Evolutionary conservation across 305 asterid species (phyloP).

Genomic region (Stenogyne calaminthoides): DNA sequence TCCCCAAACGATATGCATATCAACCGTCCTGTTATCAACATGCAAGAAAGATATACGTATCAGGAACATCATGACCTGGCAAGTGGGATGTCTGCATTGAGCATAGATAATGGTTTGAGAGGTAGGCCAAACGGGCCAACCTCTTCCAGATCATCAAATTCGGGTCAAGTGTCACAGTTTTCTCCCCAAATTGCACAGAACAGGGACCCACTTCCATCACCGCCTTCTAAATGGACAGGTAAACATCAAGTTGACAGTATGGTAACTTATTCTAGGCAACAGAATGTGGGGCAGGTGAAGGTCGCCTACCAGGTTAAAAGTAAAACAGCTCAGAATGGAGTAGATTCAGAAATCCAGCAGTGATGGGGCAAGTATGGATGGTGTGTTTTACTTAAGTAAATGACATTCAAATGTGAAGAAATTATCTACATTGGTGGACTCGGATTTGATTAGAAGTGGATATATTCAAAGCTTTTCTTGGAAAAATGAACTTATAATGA

Average conservation of each 20-base stretch:
- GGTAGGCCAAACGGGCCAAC: conserved; percentile 31
- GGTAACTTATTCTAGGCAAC: conserved; percentile 36
- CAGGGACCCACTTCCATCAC: conserved; percentile 57
- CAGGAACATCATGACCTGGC: conserved; percentile 55
- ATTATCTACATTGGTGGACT: not conserved
- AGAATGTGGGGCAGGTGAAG: conserved; percentile 52
- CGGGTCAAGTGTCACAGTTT: conserved; percentile 36
- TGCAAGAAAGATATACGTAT: conserved; percentile 45
- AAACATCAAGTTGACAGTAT: conserved; percentile 41
- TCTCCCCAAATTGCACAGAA: conserved; percentile 31
- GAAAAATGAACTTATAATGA: not conserved
- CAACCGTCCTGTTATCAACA: conserved; percentile 42
- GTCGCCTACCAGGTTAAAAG: conserved; percentile 64
- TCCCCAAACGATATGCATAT: conserved; percentile 42
- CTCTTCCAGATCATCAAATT: conserved; percentile 44
- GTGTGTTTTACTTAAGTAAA: not conserved
- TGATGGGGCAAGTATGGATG: conserved; percentile 30
- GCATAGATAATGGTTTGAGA: conserved; percentile 46
- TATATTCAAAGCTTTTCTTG: not conserved
- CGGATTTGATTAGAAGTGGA: conserved; percentile 12
- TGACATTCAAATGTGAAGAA: not conserved
- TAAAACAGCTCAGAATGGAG: conserved; percentile 38
- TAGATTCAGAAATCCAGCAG: conserved; percentile 43
- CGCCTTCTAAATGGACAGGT: conserved; percentile 70
- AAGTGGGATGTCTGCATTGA: conserved; percentile 58